Percentiles rank a stretch among this genome's conserved stretches.
These are phyloP conservation scores for Cryptosporidium sp. DNA, from an alignment of 169 alveolate species.

Conservation along the genomic window DNA sequence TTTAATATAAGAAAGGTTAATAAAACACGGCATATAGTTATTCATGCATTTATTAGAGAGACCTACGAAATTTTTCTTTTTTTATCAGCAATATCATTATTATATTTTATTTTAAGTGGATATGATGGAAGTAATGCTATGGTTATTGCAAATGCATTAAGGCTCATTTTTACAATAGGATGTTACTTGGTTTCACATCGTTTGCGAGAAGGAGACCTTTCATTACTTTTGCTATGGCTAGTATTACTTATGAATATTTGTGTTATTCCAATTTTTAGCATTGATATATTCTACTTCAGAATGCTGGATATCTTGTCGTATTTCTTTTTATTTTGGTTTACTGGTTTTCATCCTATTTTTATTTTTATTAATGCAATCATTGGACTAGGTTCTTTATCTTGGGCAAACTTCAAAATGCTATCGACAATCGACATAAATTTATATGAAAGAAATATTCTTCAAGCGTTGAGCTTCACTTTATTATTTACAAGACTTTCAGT, in stretches of 20 bases:
- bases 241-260: conserved; percentile 66
- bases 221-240: conserved; percentile 49
- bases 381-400: conserved; percentile 31
- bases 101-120: conserved; percentile 71
- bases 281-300: conserved; percentile 45
- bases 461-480: conserved; percentile 27
- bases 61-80: conserved; percentile 62
- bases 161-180: conserved; percentile 62
- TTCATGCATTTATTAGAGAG: conserved; percentile 68
- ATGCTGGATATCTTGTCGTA: conserved; percentile 38
- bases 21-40: conserved; percentile 43
- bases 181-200: conserved; percentile 72
- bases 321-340: conserved; percentile 65
- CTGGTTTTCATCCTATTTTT: conserved; percentile 72
- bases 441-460: conserved; percentile 20
- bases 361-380: conserved; percentile 25
- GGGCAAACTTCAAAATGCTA: conserved; percentile 56
- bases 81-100: conserved; percentile 48
- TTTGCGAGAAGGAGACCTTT: conserved; percentile 34
- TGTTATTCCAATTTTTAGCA: conserved; percentile 44
- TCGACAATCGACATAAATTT: conserved; percentile 11
- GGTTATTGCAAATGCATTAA: conserved; percentile 68
- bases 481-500: conserved; percentile 53
- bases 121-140: conserved; percentile 64
- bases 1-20: conserved; percentile 25